Base-by-base conservation (phyloP, 1,284 basidiomycete genomes). In the Phaffia rhodozyma region DNA sequence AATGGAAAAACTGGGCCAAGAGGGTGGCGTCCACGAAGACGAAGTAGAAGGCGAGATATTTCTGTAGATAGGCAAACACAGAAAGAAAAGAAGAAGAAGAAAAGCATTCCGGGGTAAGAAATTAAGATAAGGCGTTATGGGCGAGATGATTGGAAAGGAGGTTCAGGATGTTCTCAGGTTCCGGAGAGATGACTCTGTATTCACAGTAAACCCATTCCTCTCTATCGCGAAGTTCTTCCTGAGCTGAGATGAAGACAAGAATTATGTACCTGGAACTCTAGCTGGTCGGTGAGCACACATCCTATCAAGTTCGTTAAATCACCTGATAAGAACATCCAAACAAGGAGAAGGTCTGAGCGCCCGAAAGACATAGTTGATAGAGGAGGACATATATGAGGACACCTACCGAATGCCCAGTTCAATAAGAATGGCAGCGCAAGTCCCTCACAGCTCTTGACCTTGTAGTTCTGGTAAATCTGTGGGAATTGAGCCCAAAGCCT, bases 291-390 rank as follows among this genome's bases (percentile, higher is more conserved):
- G 60, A 97, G 79, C 66, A 96, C 75, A 74, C 92, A 94, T 18
- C 91, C 78, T 69, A 94, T 76, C 49, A 96, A 80, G 74, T 96
- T 96, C 29, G 91, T 91, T 43, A 86, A 76, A 75, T 96, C 92
- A 62, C 92, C 90, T 91, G 69, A 29, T 43, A 43, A 43, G 59
- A 16, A 49, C 27, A 25, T n/a, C 47, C 38, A 25, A 23, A 29
- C 50, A 56, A 49, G n/a, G 27, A 20, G 38, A 58, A 34, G 20
- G 32, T 21, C 5, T n/a, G 55, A 34, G 47, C 11, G 27, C 25
- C 25, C n/a, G 50, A 13, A 29, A 48, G 38, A 20, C 56, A 21
- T 7, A 32, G 55, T 11, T 11, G 23, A 47, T 25, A 13, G 57
- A n/a, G 1, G 25, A 60, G 23, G 3, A 50, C 38, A 43, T 7